Percentiles rank a stretch among this genome's conserved stretches.
Conservation (phyloP, 331 rosid genomes). For the Rhamnella rubrinervis region DNA sequence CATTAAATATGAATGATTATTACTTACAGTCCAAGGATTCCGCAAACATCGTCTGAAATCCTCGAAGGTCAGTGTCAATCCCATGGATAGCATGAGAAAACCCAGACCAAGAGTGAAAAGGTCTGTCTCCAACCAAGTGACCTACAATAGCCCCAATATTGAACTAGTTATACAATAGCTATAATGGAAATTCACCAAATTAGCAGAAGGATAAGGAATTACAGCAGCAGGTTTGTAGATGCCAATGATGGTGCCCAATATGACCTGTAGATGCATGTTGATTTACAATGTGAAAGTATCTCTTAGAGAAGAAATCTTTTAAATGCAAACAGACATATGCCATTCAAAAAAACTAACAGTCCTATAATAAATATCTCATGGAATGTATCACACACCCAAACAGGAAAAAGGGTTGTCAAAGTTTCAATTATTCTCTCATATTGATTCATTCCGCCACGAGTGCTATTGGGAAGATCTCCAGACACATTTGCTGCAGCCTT, state of each 20-base stretch:
- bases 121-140: conserved; percentile 89
- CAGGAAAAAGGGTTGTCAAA: conserved; percentile 85
- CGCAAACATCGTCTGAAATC: conserved; percentile 87
- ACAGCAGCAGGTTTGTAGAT: conserved; percentile 91
- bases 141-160: conserved; percentile 46
- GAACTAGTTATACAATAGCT: conserved; percentile 27
- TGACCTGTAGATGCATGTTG: conserved; percentile 57
- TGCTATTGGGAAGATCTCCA: conserved; percentile 56
- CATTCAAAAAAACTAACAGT: background rate
- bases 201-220: conserved; percentile 32
- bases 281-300: conserved; percentile 21
- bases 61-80: conserved; percentile 87
- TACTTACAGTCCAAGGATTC: conserved; percentile 91
- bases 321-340: conserved; percentile 10
- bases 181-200: conserved; percentile 27
- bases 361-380: background rate
- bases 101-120: conserved; percentile 85
- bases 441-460: conserved; percentile 43
- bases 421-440: conserved; percentile 74
- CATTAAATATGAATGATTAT: conserved; percentile 5
- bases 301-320: conserved; percentile 14
- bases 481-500: conserved; percentile 54
- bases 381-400: conserved; percentile 63
- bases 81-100: conserved; percentile 97
- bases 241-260: conserved; percentile 80